Base-by-base conservation (phyloP, 345 rosid genomes). In the Clausena lansium region DNA sequence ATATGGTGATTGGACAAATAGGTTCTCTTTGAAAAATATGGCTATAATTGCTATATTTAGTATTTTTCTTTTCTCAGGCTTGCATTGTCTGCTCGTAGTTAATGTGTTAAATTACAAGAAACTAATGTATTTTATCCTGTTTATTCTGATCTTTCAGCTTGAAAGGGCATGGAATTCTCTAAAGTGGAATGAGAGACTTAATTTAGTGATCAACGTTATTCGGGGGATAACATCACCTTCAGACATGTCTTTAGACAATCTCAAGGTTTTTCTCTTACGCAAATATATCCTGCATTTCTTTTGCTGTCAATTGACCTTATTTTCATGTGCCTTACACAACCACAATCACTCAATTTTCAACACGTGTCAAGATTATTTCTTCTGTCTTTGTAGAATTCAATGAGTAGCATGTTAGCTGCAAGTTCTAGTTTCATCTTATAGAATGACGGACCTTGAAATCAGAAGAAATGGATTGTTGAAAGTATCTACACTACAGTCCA, bases 101-200 rank as follows among this genome's bases (percentile, higher is more conserved):
- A 70, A 50, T 58, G 25, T 17, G 61, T 59, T 10, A 39, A 17
- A 19, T 30, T 3, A 32, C 62, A 19, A 9, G 9, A 19, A 74
- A 2, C 22, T 20, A 62, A 28, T 27, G 28, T 9, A 27, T 7
- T 17, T 47, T 15, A 14, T 35, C 57, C 33, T 39, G 15, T 28
- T 67, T 30, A 2, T 60, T 55, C 10, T 67, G 24, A 36, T 63
- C 24, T 78, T 62, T 83, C 79, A 91, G 98, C 93, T 92, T 67
- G 87, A 91, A 86, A 88, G 98, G 85, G 95, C 94, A 67, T 91
- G 94, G 97, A 86, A 81, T 76, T 90, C 97, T 70, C 80, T 88
- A 58, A 88, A 85, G 45, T 84, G 90, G 91, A 66, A 7, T 10
- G 91, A 89, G 85, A 91, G 88, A 81, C 71, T 89, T 67, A 84